These are phyloP conservation scores for Brassica nigra DNA, from an alignment of 345 rosid species.

Conservation along the genomic window DNA sequence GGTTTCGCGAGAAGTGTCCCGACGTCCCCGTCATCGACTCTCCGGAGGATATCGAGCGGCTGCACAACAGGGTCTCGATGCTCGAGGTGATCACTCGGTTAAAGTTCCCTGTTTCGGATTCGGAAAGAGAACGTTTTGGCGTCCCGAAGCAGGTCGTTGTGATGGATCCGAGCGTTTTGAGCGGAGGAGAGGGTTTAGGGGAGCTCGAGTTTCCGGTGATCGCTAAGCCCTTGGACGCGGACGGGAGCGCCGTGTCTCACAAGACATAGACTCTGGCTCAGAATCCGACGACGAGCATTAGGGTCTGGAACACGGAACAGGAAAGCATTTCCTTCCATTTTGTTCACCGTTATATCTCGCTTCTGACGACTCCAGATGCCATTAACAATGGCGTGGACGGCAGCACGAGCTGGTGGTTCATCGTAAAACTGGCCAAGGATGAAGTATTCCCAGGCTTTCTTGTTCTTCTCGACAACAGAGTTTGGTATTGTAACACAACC, in stretches of 20 bases:
- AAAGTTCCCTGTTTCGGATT: constrained; percentile 27
- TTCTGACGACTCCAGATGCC: no score
- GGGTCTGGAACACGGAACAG: no score
- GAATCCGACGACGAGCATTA: no score
- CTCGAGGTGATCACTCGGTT: constrained; percentile 52
- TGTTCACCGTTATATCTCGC: no score
- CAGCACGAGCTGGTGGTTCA: no score
- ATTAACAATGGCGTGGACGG: no score
- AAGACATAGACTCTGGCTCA: no score
- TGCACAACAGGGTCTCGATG: constrained; percentile 59
- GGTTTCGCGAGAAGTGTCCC: constrained; percentile 47
- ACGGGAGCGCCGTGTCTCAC: constrained; percentile 53
- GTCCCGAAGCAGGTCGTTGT: constrained; percentile 54
- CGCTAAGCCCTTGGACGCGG: constrained; percentile 57
- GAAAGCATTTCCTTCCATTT: no score
- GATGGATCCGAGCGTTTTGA: constrained; percentile 36
- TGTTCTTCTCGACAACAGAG: no score
- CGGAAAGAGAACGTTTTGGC: constrained; percentile 33
- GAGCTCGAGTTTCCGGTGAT: constrained; percentile 54
- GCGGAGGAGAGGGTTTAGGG: constrained; percentile 27
- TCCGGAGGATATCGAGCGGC: constrained; percentile 44
- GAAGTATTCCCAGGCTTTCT: no score
- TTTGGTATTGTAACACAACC: no score
- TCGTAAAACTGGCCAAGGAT: no score
- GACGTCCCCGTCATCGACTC: constrained; percentile 52